A percentile compares a stretch with the other conserved stretches of the same genome.
Evolutionary conservation across 129 eudicot species (phyloP).

Genomic region (Flaveria robusta): DNA sequence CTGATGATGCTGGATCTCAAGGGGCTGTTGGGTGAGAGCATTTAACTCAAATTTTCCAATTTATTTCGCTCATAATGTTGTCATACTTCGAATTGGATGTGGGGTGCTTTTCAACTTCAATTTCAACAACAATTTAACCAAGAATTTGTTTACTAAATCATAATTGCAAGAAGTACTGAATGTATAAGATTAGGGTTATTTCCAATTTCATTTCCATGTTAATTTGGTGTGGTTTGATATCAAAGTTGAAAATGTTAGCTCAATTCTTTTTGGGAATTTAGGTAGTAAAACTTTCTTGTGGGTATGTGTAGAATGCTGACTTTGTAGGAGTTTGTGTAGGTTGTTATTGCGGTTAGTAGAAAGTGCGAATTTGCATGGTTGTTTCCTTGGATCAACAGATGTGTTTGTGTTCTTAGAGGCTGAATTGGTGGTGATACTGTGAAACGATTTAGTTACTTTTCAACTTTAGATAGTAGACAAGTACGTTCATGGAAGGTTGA

Average conservation of each 20-base stretch:
- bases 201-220: background rate
- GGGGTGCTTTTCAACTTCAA: no score
- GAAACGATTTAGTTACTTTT: background rate
- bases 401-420: background rate
- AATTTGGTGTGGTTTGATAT: slow-evolving; percentile 5
- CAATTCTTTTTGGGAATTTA: background rate
- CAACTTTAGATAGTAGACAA: background rate
- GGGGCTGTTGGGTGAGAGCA: slow-evolving; percentile 68
- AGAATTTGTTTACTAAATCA: background rate
- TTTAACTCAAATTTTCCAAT: background rate
- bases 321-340: background rate
- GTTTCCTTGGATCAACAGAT: background rate
- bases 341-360: background rate
- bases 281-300: background rate
- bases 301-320: background rate
- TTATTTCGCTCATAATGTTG: no score
- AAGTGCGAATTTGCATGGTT: background rate
- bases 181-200: background rate
- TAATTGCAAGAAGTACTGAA: background rate
- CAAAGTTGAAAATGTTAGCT: background rate
- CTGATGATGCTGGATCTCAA: slow-evolving; percentile 78
- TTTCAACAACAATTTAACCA: background rate
- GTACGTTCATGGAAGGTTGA: background rate
- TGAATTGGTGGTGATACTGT: background rate
- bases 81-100: no score